A percentile compares a stretch with the other conserved stretches of the same genome.
phyloP scores from a whole-genome alignment of 2,329 filamentous ascomycete species.

The Penicillium sclerotiorum region DNA sequence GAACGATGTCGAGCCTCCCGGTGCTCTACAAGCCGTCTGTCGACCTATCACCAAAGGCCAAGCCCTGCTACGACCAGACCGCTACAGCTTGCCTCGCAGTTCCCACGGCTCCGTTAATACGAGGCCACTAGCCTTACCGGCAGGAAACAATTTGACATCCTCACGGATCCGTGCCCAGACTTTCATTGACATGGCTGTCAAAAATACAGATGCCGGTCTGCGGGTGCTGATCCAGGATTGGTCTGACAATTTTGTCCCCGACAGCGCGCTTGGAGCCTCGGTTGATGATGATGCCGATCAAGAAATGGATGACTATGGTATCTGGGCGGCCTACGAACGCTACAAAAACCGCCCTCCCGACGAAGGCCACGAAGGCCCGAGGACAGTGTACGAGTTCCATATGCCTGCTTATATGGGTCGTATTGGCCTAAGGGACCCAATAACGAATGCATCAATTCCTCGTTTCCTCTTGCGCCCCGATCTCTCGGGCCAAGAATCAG shows the following conservation, averaged over 20 bases:
- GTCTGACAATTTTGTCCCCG: constrained; percentile 41
- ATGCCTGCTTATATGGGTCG: constrained; percentile 48
- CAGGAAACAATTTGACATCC: constrained; percentile 47
- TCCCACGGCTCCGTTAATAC: constrained; percentile 46
- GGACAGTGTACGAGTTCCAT: constrained; percentile 43
- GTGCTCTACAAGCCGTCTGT: constrained; percentile 47
- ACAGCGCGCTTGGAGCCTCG: constrained; percentile 32
- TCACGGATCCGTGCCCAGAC: constrained; percentile 49
- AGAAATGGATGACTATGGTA: constrained; percentile 38
- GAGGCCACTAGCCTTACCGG: constrained; percentile 43
- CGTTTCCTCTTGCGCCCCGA: constrained; percentile 47
- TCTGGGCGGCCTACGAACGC: constrained; percentile 29
- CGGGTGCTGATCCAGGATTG: constrained; percentile 46
- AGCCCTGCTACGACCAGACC: constrained; percentile 43
- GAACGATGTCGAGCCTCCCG: constrained; percentile 47
- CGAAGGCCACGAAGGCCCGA: constrained; percentile 30
- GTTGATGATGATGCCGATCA: constrained; percentile 36
- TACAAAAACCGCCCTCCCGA: constrained; percentile 22
- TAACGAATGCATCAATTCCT: constrained; percentile 37
- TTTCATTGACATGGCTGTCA: constrained; percentile 47
- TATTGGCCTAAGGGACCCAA: constrained; percentile 28
- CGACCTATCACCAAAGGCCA: constrained; percentile 42
- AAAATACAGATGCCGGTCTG: constrained; percentile 45
- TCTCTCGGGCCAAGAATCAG: constrained; percentile 44
- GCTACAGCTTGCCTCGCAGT: constrained; percentile 45